A percentile compares a stretch with the other conserved stretches of the same genome.
These are phyloP conservation scores for Perilla frutescens DNA, from an alignment of 257 asterid genomes.

Conservation along the genomic window DNA sequence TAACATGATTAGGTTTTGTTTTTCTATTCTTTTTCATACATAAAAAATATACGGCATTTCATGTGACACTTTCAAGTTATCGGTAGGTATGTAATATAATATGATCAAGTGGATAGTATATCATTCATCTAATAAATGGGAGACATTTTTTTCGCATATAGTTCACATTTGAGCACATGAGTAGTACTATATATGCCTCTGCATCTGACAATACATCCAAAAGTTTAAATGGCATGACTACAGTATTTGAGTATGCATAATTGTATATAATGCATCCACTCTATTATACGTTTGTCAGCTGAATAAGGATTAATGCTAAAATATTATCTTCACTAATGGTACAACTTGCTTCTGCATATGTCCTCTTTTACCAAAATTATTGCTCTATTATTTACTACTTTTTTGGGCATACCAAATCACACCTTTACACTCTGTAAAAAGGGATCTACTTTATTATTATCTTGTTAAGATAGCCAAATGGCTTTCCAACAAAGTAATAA, in stretches of 20 bases:
- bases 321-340: conserved; percentile 25
- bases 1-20: not conserved
- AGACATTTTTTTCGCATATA: conserved; percentile 19
- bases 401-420: conserved; percentile 39
- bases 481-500: conserved; percentile 27
- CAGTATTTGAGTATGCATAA: conserved; percentile 3
- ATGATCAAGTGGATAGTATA: not conserved
- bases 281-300: conserved; percentile 12
- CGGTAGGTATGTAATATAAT: not conserved
- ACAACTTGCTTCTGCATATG: conserved; percentile 39
- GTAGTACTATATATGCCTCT: conserved; percentile 23
- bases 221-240: conserved; percentile 13
- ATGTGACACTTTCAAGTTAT: too few species aligned
- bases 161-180: conserved; percentile 28
- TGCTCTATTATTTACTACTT: conserved; percentile 34
- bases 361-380: conserved; percentile 27
- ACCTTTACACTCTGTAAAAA: conserved; percentile 37
- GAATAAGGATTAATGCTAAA: conserved; percentile 20
- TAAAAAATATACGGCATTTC: not conserved
- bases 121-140: not conserved
- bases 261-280: conserved; percentile 13
- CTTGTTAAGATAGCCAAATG: conserved; percentile 25
- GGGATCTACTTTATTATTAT: conserved; percentile 28
- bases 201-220: conserved; percentile 13
- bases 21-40: not conserved